Percentiles rank a stretch among this genome's conserved stretches.
Conservation (phyloP, 2,329 filamentous ascomycete species). For the Paecilomyces sp. region DNA sequence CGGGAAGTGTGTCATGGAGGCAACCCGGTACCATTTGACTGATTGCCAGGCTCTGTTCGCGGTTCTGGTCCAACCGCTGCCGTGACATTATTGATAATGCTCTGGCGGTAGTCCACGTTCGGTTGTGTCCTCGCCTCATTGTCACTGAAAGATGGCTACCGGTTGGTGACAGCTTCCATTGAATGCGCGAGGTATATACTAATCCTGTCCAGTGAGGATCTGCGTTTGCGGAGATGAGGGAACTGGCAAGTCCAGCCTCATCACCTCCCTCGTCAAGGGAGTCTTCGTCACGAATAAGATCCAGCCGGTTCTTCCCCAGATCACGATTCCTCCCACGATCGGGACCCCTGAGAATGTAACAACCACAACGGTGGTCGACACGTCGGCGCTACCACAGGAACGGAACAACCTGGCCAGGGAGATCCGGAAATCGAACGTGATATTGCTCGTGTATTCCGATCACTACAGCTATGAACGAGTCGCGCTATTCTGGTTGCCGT, state of each 20-base stretch:
- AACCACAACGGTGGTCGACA: slow-evolving; percentile 88
- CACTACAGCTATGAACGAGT: slow-evolving; percentile 99
- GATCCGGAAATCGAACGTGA: slow-evolving; percentile 94
- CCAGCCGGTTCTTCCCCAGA: slow-evolving; percentile 85
- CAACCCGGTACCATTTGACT: neutral
- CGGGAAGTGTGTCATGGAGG: neutral
- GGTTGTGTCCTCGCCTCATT: neutral
- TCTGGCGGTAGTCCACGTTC: neutral
- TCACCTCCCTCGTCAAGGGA: slow-evolving; percentile 93
- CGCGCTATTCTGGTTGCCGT: slow-evolving; percentile 96
- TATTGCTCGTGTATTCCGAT: slow-evolving; percentile 92
- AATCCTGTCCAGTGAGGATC: slow-evolving; percentile 62
- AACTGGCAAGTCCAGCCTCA: slow-evolving; percentile 88
- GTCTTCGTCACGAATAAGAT: slow-evolving; percentile 95
- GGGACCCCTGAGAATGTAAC: slow-evolving; percentile 95
- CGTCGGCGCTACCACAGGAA: slow-evolving; percentile 89
- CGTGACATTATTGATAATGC: neutral
- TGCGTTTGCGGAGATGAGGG: slow-evolving; percentile 96
- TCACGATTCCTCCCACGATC: slow-evolving; percentile 88
- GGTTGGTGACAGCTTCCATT: slow-evolving; percentile 1
- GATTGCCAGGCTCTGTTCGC: neutral
- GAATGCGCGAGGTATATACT: neutral
- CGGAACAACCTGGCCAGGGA: slow-evolving; percentile 84
- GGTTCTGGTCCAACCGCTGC: neutral
- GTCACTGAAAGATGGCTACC: slow-evolving; percentile 6